Percentiles rank a stretch among this genome's conserved stretches.
Evolutionary conservation across 1,139 yeast species (phyloP).

Genomic region (Yamadazyma trypodendri): DNA sequence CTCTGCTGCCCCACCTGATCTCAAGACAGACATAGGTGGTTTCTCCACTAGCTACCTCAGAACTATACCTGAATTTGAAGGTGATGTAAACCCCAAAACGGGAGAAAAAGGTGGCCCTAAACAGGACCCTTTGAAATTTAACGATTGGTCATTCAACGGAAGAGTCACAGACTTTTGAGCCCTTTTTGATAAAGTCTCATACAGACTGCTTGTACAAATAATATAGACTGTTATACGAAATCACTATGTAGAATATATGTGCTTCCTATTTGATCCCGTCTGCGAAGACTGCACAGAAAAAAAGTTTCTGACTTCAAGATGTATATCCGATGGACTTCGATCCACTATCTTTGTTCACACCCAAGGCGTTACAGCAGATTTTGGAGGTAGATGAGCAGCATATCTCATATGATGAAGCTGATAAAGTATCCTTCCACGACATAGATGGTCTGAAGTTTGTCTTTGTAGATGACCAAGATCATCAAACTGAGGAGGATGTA

Average conservation of each 20-base stretch:
- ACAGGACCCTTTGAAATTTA: slow-evolving; percentile 91
- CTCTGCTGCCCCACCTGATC: slow-evolving; percentile 21
- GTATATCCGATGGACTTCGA: slow-evolving; percentile 34
- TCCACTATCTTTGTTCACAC: slow-evolving; percentile 43
- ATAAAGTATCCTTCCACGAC: too few species aligned
- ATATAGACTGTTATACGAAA: neutral
- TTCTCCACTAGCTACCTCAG: slow-evolving; percentile 70
- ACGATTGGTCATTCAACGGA: slow-evolving; percentile 95
- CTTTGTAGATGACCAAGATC: neutral
- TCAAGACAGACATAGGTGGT: slow-evolving; percentile 59
- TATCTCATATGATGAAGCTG: neutral
- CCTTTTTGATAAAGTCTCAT: neutral
- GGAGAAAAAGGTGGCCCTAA: slow-evolving; percentile 99
- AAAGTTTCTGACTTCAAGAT: neutral
- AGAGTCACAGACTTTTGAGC: slow-evolving; percentile 86
- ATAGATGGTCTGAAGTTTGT: too few species aligned
- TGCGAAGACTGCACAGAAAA: slow-evolving; percentile 1
- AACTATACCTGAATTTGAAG: slow-evolving; percentile 93
- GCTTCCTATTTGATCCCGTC: too few species aligned
- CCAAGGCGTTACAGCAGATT: slow-evolving; percentile 12
- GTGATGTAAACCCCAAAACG: slow-evolving; percentile 86
- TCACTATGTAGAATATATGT: neutral
- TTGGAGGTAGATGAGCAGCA: neutral
- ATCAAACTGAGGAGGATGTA: slow-evolving; percentile 4
- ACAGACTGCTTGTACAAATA: neutral